phyloP scores from a whole-genome alignment of 805 yeast genomes.

The Wickerhamomyces rabaulensis region DNA sequence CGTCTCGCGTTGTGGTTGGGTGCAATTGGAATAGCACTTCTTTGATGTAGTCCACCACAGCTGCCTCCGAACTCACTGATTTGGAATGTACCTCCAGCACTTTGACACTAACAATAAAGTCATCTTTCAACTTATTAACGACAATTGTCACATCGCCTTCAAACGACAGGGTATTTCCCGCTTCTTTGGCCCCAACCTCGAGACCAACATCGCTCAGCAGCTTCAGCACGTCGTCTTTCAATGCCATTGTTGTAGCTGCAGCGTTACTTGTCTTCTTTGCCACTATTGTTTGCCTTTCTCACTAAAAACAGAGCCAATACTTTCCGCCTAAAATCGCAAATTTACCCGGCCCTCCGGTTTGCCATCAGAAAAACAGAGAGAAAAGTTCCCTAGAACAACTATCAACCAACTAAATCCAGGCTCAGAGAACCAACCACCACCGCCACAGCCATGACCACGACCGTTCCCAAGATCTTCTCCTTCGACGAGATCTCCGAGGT shows the following conservation, averaged over 20 bases:
- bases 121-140: background rate
- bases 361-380: background rate
- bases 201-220: background rate
- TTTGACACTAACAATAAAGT: background rate
- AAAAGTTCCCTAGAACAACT: background rate
- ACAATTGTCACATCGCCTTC: background rate
- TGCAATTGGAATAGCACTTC: background rate
- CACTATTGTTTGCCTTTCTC: background rate
- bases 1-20: background rate
- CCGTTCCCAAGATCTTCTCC: slow-evolving; percentile 90
- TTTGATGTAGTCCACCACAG: background rate
- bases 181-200: background rate
- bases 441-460: slow-evolving; percentile 67
- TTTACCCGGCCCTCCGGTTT: background rate
- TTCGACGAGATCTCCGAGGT: slow-evolving; percentile 87
- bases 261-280: too few relatives aligned
- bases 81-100: background rate
- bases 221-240: background rate
- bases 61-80: background rate
- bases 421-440: too few relatives aligned
- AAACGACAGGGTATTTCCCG: background rate
- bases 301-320: too few relatives aligned
- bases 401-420: background rate
- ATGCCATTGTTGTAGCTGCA: background rate
- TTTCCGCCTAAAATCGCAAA: too few relatives aligned